A percentile compares a stretch with the other conserved stretches of the same genome.
Evolutionary conservation across 78 protist species (phyloP).

Genomic region (Dictyostelium firmibasis): DNA sequence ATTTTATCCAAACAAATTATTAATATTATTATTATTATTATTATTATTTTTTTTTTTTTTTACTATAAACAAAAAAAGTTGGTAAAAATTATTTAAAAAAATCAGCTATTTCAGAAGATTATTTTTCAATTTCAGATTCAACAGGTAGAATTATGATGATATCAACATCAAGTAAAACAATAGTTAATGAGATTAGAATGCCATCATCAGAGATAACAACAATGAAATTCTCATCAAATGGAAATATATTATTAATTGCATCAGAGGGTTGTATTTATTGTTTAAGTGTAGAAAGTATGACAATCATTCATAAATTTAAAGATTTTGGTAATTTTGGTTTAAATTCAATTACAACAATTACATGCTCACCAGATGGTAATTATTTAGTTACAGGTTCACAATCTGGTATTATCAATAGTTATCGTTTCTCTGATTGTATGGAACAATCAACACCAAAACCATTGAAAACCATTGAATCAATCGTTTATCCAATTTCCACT

Average conservation of each 20-base stretch:
- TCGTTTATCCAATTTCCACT: neutral
- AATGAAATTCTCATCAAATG: constrained; percentile 24
- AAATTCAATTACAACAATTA: neutral
- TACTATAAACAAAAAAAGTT: neutral
- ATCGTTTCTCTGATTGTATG: neutral
- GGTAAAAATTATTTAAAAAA: neutral
- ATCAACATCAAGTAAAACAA: neutral
- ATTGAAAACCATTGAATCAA: neutral
- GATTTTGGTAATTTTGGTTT: constrained; percentile 33
- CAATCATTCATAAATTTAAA: constrained; percentile 30
- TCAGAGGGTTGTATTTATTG: neutral
- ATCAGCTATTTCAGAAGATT: constrained; percentile 12
- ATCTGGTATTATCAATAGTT: constrained; percentile 45
- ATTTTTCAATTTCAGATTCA: constrained; percentile 47
- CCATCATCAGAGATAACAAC: neutral
- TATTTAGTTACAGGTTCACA: constrained; percentile 59
- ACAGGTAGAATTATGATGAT: constrained; percentile 7
- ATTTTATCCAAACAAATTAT: too few relatives aligned
- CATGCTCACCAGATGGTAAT: neutral
- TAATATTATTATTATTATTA: too few relatives aligned
- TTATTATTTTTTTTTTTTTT: neutral
- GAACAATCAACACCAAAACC: neutral
- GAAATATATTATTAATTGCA: neutral
- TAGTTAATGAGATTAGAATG: constrained; percentile 25
- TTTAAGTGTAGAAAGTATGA: neutral